Conservation (phyloP, 345 rosid species). For the Draba incana region DNA sequence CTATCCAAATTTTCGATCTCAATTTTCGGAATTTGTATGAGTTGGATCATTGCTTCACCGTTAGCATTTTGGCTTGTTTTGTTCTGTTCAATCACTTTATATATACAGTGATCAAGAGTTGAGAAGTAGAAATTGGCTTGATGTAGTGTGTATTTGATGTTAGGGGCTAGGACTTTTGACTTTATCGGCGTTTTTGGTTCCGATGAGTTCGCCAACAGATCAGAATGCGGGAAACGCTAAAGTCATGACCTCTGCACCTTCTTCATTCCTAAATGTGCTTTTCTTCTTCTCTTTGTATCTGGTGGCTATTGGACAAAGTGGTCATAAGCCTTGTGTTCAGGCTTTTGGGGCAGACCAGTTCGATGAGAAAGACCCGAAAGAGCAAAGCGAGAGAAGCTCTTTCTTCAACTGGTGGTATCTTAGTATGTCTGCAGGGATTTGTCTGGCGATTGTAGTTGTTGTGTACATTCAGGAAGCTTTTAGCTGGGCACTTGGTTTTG, state of each 20-base stretch:
- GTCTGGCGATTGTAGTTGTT: conserved; percentile 47
- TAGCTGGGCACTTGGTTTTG: conserved; percentile 77
- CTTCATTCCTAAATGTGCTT: conserved; percentile 33
- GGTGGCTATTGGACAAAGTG: conserved; percentile 71
- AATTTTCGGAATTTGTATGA: too few relatives aligned
- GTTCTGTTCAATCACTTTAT: too few relatives aligned
- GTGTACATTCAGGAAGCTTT: conserved; percentile 67
- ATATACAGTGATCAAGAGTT: neutral
- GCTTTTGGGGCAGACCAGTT: conserved; percentile 94
- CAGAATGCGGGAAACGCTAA: neutral
- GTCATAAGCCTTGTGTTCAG: conserved; percentile 86
- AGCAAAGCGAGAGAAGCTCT: conserved; percentile 54
- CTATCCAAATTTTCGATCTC: neutral
- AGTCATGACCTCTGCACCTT: conserved; percentile 25
- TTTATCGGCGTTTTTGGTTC: conserved; percentile 57
- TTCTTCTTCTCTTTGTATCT: conserved; percentile 62
- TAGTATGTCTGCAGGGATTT: conserved; percentile 50
- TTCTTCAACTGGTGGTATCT: conserved; percentile 91
- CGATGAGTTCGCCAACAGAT: conserved; percentile 19
- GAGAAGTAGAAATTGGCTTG: neutral
- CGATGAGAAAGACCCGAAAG: conserved; percentile 56
- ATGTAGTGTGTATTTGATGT: neutral
- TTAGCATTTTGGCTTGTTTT: too few relatives aligned
- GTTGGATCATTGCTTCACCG: too few relatives aligned
- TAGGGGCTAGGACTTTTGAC: conserved; percentile 47